These are phyloP conservation scores for Aspergillus caelatus DNA, from an alignment of 2,329 filamentous ascomycete species.

Conservation along the genomic window DNA sequence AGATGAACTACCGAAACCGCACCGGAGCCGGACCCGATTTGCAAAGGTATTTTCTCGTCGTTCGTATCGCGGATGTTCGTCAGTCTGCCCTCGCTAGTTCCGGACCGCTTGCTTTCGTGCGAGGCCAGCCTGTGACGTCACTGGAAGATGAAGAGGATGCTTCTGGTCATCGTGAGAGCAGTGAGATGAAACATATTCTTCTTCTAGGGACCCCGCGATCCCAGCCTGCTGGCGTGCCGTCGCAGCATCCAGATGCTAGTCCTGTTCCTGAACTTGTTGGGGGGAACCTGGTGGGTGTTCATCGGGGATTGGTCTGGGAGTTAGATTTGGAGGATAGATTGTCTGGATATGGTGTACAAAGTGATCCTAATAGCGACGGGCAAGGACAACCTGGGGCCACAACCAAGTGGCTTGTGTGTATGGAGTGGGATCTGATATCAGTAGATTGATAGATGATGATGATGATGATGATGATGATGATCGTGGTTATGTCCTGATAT, in stretches of 20 bases:
- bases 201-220: constrained; percentile 31
- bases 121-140: constrained; percentile 7
- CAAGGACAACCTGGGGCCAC: constrained; percentile 1
- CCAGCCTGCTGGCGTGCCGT: constrained; percentile 5
- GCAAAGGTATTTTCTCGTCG: constrained; percentile 22
- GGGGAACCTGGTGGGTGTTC: constrained; percentile 34
- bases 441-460: constrained; percentile 2
- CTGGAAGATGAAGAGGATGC: background rate
- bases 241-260: constrained; percentile 1
- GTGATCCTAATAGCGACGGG: background rate
- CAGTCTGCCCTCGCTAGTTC: constrained; percentile 27
- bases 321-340: constrained; percentile 29
- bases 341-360: background rate
- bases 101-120: constrained; percentile 30
- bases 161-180: background rate
- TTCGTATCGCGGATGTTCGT: constrained; percentile 20
- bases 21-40: background rate
- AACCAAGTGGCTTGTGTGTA: constrained; percentile 38
- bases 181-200: constrained; percentile 25
- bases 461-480: background rate
- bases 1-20: background rate
- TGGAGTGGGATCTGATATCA: constrained; percentile 45
- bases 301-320: constrained; percentile 39
- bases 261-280: constrained; percentile 13
- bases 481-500: background rate